Evolutionary conservation across 176 grass and related monocot genomes (phyloP), one percentile per base, ranked within the genome.

Genomic region (Canna indica): DNA sequence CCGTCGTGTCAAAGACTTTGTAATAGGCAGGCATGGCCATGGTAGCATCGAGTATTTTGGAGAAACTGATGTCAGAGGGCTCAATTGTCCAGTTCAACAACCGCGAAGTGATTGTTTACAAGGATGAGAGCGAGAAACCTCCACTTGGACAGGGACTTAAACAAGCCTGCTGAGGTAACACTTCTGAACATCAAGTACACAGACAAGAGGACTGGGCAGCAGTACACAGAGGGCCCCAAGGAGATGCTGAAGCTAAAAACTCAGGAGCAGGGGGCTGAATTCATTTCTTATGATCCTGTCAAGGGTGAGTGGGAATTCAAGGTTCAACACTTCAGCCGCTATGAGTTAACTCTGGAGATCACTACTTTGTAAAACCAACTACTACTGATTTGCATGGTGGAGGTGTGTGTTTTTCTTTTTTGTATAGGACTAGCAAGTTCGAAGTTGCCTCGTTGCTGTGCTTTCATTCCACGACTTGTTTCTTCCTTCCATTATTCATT

Each of bases 221-320:
- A 70, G 74, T 79, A 79, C 74, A 62, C 20, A 0, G 85, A 84
- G 42, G 81, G 83, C 4, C 74, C 82, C 4, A 87, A 81, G 60
- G 83, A 88, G 61, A 87, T 85, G 79, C 78, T 96, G 68, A 69
- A 72, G 57, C 77, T 59, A 74, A 96, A 89, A 68, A 72, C 81
- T 0, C 52, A 82, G 70, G 73, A 96, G 68, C 88, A 96, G 79
- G 93, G 83, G 0, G 88, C 88, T 1, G 73, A 96, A 47, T 91
- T 96, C 36, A 26, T 91, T 17, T 87, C 93, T 1, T 91, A 85
- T 7, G 78, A 86, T 1, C 54, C 81, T 9, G 73, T 18, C 68
- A 84, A 85, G 78, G 93, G 83, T 0, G 93, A 87, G 81, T 96
- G 92, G 92, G 89, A 91, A 47, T 96, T 91, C 83, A 91, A 81